phyloP scores from a whole-genome alignment of 2,329 filamentous ascomycete genomes.

The Tolypocladium ophioglossoides region DNA sequence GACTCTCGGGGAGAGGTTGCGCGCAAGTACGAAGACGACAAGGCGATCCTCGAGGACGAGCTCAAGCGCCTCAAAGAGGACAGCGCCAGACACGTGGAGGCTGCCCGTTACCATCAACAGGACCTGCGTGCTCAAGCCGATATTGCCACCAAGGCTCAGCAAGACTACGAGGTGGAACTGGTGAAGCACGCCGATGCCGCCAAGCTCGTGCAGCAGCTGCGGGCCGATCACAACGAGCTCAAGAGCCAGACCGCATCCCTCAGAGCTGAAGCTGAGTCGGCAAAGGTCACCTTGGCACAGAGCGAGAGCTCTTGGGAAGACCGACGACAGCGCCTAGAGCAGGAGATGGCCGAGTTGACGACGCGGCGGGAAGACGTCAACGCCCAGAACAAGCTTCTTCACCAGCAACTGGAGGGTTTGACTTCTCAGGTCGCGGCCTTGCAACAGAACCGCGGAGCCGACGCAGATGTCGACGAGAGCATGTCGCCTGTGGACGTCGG shows the following conservation, averaged over 20 bases:
- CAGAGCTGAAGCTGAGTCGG: constrained; percentile 75
- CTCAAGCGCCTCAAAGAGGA: constrained; percentile 75
- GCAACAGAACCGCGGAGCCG: constrained; percentile 59
- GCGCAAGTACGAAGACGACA: constrained; percentile 70
- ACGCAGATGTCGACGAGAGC: constrained; percentile 41
- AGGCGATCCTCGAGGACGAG: constrained; percentile 66
- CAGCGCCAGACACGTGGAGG: constrained; percentile 66
- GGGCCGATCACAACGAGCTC: constrained; percentile 70
- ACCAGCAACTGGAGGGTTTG: constrained; percentile 79
- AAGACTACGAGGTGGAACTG: constrained; percentile 90
- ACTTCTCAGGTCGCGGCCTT: constrained; percentile 68
- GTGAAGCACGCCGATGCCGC: constrained; percentile 95
- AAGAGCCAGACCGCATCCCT: constrained; percentile 68
- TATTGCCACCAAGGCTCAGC: constrained; percentile 85
- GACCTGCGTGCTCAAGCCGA: constrained; percentile 89
- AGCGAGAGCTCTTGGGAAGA: constrained; percentile 85
- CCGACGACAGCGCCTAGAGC: constrained; percentile 67
- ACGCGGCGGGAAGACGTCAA: constrained; percentile 73
- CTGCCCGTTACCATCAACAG: constrained; percentile 77
- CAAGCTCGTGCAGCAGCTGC: constrained; percentile 67
- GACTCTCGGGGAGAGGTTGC: constrained; percentile 68
- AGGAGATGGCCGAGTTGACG: constrained; percentile 70
- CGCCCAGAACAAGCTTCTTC: constrained; percentile 82
- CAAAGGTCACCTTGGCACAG: constrained; percentile 66
- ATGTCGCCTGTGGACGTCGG: constrained; percentile 41